Conservation (phyloP, 1,284 basidiomycete species). For the Sanghuangporus sanghuang region DNA sequence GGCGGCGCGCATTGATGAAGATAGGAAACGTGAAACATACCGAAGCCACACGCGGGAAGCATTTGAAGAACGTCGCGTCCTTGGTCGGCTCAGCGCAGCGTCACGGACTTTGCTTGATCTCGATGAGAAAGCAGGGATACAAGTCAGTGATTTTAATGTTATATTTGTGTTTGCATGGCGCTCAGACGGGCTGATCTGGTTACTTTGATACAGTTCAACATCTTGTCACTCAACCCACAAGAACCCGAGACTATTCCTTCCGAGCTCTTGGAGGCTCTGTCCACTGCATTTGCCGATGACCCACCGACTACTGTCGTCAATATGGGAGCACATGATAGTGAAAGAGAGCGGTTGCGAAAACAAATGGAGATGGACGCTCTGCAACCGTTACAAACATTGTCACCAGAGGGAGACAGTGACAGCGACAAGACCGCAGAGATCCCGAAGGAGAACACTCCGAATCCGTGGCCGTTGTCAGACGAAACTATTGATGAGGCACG, state of each 20-base stretch:
- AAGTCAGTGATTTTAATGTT: slow-evolving; percentile 36
- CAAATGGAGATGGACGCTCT: slow-evolving; percentile 70
- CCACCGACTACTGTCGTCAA: slow-evolving; percentile 21
- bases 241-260: slow-evolving; percentile 60
- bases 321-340: slow-evolving; percentile 21
- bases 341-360: slow-evolving; percentile 48
- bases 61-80: slow-evolving; percentile 70
- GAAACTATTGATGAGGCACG: slow-evolving; percentile 60
- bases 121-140: slow-evolving; percentile 63
- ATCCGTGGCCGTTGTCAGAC: slow-evolving; percentile 29
- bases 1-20: slow-evolving; percentile 67
- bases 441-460: slow-evolving; percentile 28
- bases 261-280: slow-evolving; percentile 54
- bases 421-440: slow-evolving; percentile 23
- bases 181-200: neutral
- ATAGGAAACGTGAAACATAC: slow-evolving; percentile 49
- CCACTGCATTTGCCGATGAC: slow-evolving; percentile 28
- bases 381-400: slow-evolving; percentile 37
- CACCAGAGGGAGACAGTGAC: slow-evolving; percentile 25
- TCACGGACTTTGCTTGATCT: slow-evolving; percentile 67
- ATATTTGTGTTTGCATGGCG: neutral
- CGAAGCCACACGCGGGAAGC: slow-evolving; percentile 63
- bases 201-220: slow-evolving; percentile 56
- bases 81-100: slow-evolving; percentile 57
- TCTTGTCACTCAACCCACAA: slow-evolving; percentile 67